Conservation (phyloP, 192 early-diverging fungal genomes). For the Podila epigama region DNA sequence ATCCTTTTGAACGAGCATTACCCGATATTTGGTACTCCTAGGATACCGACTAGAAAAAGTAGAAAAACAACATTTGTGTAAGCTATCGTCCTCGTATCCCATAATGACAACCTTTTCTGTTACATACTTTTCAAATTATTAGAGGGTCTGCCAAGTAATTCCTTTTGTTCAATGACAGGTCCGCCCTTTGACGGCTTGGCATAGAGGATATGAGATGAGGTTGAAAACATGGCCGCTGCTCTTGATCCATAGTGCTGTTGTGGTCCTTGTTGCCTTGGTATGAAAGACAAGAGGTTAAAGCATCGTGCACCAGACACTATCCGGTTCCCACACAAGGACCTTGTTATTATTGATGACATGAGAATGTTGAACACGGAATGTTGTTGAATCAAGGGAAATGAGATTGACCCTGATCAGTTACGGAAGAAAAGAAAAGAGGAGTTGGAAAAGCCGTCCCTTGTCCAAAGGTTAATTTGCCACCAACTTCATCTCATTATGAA, state of each 20-base stretch:
- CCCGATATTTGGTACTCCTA: slow-evolving; percentile 87
- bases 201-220: slow-evolving; percentile 6
- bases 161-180: slow-evolving; percentile 59
- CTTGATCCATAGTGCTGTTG: too few species aligned
- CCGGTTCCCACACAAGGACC: not conserved
- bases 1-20: too few species aligned
- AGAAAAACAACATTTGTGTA: not conserved
- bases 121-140: slow-evolving; percentile 73
- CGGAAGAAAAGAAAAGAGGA: not conserved
- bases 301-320: not conserved
- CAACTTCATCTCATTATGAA: not conserved
- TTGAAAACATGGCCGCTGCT: slow-evolving; percentile 29
- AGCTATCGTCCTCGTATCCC: not conserved
- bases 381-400: not conserved
- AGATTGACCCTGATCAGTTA: not conserved
- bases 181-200: slow-evolving; percentile 39
- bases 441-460: slow-evolving; percentile 3
- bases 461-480: not conserved
- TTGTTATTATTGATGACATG: not conserved
- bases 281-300: not conserved
- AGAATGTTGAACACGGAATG: not conserved
- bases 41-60: slow-evolving; percentile 61
- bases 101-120: not conserved
- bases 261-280: not conserved
- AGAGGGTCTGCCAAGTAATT: slow-evolving; percentile 74